A percentile compares a stretch with the other conserved stretches of the same genome.
phyloP scores from a whole-genome alignment of 345 rosid genomes.

The Euphorbia pulcherrima region DNA sequence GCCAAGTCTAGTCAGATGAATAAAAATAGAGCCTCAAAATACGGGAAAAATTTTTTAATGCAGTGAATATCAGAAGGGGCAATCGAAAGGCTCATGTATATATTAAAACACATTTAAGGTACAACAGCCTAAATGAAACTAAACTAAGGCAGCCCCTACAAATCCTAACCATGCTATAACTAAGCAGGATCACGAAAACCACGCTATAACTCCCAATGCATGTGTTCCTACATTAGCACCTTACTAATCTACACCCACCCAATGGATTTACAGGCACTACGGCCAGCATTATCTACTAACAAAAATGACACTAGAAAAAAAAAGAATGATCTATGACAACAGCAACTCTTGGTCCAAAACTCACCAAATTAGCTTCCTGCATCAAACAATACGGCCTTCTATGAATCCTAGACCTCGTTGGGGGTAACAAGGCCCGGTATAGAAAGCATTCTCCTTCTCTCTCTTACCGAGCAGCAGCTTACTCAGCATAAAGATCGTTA shows the following conservation, averaged over 20 bases:
- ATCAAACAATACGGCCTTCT: conserved; percentile 27
- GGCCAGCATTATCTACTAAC: conserved; percentile 19
- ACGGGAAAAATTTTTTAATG: too few relatives aligned
- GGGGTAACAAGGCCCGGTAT: conserved; percentile 79
- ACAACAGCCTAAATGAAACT: conserved; percentile 10
- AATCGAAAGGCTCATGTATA: neutral
- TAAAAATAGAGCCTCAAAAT: too few relatives aligned
- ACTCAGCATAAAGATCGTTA: conserved; percentile 75
- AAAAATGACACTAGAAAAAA: conserved; percentile 2
- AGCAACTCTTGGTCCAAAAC: conserved; percentile 21
- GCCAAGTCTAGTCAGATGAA: too few relatives aligned
- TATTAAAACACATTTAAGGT: conserved; percentile 15
- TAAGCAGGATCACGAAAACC: conserved; percentile 28
- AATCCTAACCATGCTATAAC: conserved; percentile 25
- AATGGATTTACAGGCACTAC: conserved; percentile 15
- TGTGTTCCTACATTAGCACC: conserved; percentile 44
- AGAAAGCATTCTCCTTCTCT: conserved; percentile 65
- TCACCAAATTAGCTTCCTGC: conserved; percentile 28
- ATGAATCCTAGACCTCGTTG: conserved; percentile 68
- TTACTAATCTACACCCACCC: conserved; percentile 46
- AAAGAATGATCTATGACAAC: conserved; percentile 24
- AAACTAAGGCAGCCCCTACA: conserved; percentile 5
- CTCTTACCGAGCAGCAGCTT: conserved; percentile 69
- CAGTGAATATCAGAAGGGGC: neutral
- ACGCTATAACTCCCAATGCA: conserved; percentile 27